Percentiles rank a stretch among this genome's conserved stretches.
These are phyloP conservation scores for Fusarium sp. DNA, from an alignment of 2,329 filamentous ascomycete genomes.

Conservation along the genomic window DNA sequence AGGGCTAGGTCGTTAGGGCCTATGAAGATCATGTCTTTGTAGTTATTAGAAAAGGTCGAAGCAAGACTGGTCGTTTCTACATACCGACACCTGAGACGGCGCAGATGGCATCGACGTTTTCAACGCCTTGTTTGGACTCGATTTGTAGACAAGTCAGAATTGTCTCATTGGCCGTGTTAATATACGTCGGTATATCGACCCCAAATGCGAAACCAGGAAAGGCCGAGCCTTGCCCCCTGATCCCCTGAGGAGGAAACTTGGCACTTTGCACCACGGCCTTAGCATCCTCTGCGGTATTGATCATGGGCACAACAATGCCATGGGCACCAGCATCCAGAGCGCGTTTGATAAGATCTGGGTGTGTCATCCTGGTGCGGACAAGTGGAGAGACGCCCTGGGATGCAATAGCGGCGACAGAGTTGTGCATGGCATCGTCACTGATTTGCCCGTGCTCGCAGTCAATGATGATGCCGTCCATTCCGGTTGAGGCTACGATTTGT, in stretches of 20 bases:
- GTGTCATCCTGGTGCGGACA: not conserved
- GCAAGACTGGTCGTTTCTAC: not conserved
- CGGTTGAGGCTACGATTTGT: not conserved
- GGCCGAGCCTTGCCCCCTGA: slow-evolving; percentile 1
- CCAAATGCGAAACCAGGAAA: slow-evolving; percentile 7
- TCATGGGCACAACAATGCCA: slow-evolving; percentile 2
- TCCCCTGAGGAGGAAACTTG: not conserved
- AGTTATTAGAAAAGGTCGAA: not conserved
- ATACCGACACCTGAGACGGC: not conserved
- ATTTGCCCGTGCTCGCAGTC: slow-evolving; percentile 40
- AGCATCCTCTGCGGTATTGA: slow-evolving; percentile 3
- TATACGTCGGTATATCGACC: slow-evolving; percentile 5
- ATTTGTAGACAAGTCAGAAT: not conserved
- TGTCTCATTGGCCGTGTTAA: not conserved
- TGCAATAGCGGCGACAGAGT: slow-evolving; percentile 18
- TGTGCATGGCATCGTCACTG: slow-evolving; percentile 22
- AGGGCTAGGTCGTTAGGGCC: slow-evolving; percentile 1
- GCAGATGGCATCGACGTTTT: slow-evolving; percentile 1
- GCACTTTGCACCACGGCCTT: not conserved
- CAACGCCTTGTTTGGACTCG: not conserved
- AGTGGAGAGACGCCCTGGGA: slow-evolving; percentile 15
- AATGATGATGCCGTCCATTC: slow-evolving; percentile 17
- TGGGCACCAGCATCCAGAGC: not conserved
- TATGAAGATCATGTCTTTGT: slow-evolving; percentile 3
- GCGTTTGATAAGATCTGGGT: not conserved